Percentiles rank a stretch among this genome's conserved stretches.
phyloP scores from a whole-genome alignment of 106 monocot species.

The Dendrobium nobile region DNA sequence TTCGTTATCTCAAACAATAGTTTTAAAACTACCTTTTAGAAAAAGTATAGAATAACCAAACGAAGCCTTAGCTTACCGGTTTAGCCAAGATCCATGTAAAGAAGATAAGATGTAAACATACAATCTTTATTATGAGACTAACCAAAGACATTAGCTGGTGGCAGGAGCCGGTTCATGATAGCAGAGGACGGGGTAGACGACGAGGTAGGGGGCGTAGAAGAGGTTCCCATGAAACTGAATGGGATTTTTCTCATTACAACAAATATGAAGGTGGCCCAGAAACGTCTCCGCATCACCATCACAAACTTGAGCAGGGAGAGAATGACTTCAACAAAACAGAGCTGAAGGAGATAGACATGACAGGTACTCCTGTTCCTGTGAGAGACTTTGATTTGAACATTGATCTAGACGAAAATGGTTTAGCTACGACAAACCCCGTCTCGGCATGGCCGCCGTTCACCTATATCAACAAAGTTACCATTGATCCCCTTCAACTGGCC shows the following conservation, averaged over 20 bases:
- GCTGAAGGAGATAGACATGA: neutral
- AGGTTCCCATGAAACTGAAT: neutral
- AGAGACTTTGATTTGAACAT: constrained; percentile 2
- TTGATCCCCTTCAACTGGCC: neutral
- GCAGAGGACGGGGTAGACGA: neutral
- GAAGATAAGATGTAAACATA: neutral
- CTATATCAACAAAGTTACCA: neutral
- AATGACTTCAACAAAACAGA: neutral
- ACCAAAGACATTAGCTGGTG: neutral
- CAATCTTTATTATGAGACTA: neutral
- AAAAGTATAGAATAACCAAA: no score
- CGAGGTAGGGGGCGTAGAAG: neutral
- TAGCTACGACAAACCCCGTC: no score
- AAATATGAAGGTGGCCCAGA: neutral
- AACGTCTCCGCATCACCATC: neutral
- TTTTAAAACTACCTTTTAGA: no score
- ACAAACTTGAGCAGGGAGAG: neutral
- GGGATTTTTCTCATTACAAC: neutral
- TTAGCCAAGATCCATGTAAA: no score
- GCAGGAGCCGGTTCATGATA: neutral
- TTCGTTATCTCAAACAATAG: no score
- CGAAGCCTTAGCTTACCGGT: no score
- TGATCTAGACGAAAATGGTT: neutral
- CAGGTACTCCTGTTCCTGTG: neutral
- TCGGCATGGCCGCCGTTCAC: neutral